Evolutionary conservation across 1,284 basidiomycete genomes (phyloP), one percentile per base, ranked within the genome.

Genomic region (Pholiota adiposa): DNA sequence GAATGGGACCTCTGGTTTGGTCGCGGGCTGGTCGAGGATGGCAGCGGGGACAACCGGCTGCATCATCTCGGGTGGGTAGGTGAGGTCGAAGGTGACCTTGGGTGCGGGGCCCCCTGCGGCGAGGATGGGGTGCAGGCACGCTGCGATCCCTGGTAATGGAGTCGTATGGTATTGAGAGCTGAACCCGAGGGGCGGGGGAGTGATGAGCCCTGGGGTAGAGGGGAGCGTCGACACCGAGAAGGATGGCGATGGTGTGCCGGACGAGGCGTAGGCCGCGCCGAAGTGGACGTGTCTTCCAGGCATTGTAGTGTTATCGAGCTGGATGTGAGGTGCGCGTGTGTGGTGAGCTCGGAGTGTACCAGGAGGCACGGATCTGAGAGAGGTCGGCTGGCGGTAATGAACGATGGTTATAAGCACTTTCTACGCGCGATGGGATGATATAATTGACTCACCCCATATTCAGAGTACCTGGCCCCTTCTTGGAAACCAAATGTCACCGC

Each of bases 11-110:
- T 72, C 65, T 2, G 76, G 76, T 7, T 69, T 64, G 4, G 75
- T 75, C 19, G 75, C 76, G 11, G 73, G 71, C 58, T 77, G 71
- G 3, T 69, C 62, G 55, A 72, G 69, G 21, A 69, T 64, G 5
- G 66, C 52, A 18, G 72, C 29, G 38, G 40, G 60, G 56, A 57
- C 61, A 63, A 57, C 60, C 59, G 59, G 46, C 16, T 43, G 58
- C 29, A 68, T 59, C 8, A 67, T 58, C 25, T 64, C 54, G 19
- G 68, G 65, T n/a, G 62, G 62, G 4, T 60, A 51, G 6, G 69
- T 63, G 25, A 72, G 36, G 61, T 73, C 68, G 53, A 65, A 74
- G 19, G 50, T 55, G 51, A 72, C 14, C 4, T 59, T 43, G 1
- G 66, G 65, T 2, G 40, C 57, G n/a, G n/a, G n/a, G 16, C n/a